Percentiles rank a stretch among this genome's conserved stretches.
phyloP scores from a whole-genome alignment of 2,329 filamentous ascomycete genomes.

The Chalaropsis ovoidea region DNA sequence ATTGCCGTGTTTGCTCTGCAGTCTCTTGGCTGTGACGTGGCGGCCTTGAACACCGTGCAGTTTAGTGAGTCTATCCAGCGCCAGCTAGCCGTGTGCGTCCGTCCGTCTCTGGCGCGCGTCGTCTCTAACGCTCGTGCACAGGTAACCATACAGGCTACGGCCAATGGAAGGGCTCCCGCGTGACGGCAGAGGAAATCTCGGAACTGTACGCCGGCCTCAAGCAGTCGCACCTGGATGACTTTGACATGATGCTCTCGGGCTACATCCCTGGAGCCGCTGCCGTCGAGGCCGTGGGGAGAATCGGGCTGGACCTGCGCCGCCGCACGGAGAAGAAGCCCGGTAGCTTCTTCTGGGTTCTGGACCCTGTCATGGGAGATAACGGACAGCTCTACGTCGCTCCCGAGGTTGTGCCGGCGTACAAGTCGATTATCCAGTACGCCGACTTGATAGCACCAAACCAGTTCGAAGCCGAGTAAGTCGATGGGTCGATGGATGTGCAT shows the following conservation, averaged over 20 bases:
- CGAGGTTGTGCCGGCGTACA: conserved; percentile 86
- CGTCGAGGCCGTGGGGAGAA: conserved; percentile 72
- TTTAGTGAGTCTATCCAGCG: conserved; percentile 58
- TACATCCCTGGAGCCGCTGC: conserved; percentile 84
- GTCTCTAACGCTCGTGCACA: conserved; percentile 33
- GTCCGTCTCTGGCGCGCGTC: not conserved
- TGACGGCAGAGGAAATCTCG: conserved; percentile 69
- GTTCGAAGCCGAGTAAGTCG: conserved; percentile 81
- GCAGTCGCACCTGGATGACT: conserved; percentile 74
- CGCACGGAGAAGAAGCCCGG: conserved; percentile 54
- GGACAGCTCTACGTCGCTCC: conserved; percentile 83
- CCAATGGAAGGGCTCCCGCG: conserved; percentile 75
- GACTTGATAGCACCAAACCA: conserved; percentile 94
- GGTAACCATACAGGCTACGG: conserved; percentile 92
- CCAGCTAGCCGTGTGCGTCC: not conserved
- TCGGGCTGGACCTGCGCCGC: conserved; percentile 67
- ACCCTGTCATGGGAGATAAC: conserved; percentile 97
- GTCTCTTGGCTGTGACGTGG: conserved; percentile 83
- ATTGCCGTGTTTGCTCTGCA: conserved; percentile 95
- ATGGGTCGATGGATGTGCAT: too few species aligned
- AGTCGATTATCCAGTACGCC: conserved; percentile 63
- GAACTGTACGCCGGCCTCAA: conserved; percentile 77
- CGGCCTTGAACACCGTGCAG: conserved; percentile 89
- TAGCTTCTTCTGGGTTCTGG: conserved; percentile 91
- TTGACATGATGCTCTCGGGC: conserved; percentile 88